Conservation (phyloP, 768 basidiomycete species). For the Albatrellus ellisii region DNA sequence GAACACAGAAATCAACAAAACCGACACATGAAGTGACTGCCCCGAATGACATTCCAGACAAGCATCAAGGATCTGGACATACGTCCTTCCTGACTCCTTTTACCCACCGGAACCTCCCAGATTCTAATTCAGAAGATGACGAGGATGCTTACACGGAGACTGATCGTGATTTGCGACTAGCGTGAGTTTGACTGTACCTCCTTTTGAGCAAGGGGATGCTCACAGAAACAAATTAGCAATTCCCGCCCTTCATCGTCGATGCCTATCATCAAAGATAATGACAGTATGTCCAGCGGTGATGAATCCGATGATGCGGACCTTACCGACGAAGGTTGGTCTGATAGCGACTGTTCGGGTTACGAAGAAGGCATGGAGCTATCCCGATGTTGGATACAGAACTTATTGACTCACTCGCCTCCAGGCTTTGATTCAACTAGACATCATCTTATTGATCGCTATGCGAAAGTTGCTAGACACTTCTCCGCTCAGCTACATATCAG, state of each 20-base stretch:
- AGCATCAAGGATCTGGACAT: neutral
- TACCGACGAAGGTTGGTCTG: conserved; percentile 32
- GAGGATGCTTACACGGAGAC: conserved; percentile 51
- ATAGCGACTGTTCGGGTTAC: conserved; percentile 30
- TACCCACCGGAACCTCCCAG: conserved; percentile 2
- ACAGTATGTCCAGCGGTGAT: conserved; percentile 49
- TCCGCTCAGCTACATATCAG: conserved; percentile 19
- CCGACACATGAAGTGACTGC: no score
- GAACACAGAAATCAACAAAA: neutral
- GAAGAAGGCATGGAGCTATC: conserved; percentile 28
- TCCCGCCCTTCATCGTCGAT: conserved; percentile 35
- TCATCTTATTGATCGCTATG: conserved; percentile 24
- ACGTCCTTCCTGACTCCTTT: conserved; percentile 7
- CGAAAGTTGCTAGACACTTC: conserved; percentile 36
- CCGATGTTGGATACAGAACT: neutral
- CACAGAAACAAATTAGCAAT: conserved; percentile 23
- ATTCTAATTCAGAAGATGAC: conserved; percentile 57
- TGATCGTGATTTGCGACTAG: conserved; percentile 59
- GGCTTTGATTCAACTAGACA: neutral
- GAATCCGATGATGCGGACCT: conserved; percentile 71
- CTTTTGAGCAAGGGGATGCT: neutral
- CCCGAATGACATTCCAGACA: neutral
- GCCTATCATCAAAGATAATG: conserved; percentile 26
- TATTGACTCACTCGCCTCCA: neutral
- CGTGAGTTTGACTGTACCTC: conserved; percentile 28